phyloP scores from a whole-genome alignment of 75 land plant genomes.

The Sequoia sempervirens region DNA sequence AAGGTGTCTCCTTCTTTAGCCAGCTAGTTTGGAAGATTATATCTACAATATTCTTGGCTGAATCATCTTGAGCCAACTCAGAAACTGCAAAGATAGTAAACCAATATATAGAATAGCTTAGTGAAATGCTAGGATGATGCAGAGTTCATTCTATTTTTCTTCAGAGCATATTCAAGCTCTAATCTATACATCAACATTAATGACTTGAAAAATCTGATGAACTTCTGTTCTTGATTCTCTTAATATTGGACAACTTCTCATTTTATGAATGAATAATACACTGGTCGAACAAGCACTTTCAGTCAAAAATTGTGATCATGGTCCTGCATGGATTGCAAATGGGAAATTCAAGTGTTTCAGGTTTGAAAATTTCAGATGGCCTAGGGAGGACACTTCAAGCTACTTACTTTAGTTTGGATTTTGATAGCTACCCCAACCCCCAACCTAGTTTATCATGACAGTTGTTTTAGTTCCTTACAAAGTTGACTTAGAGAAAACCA shows the following conservation, averaged over 20 bases:
- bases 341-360: not conserved
- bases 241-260: not conserved
- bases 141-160: too few relatives aligned
- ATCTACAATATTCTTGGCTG: slow-evolving; percentile 82
- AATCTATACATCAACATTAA: not conserved
- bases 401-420: not conserved
- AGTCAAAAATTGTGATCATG: not conserved
- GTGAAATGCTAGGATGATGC: not conserved
- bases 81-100: slow-evolving; percentile 34
- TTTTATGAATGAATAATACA: not conserved
- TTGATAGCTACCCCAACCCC: not conserved
- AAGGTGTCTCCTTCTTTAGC: slow-evolving; percentile 51
- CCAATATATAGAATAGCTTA: not conserved
- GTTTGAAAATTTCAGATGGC: not conserved
- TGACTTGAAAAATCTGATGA: not conserved
- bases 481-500: not conserved
- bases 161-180: not conserved
- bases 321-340: not conserved
- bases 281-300: not conserved
- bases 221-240: not conserved
- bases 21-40: slow-evolving; percentile 92
- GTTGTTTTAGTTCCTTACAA: not conserved
- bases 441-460: not conserved
- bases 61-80: slow-evolving; percentile 68
- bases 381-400: not conserved